Evolutionary conservation across 2,329 filamentous ascomycete species (phyloP), one percentile per base, ranked within the genome.

Genomic region (Tolypocladium ophioglossoides): DNA sequence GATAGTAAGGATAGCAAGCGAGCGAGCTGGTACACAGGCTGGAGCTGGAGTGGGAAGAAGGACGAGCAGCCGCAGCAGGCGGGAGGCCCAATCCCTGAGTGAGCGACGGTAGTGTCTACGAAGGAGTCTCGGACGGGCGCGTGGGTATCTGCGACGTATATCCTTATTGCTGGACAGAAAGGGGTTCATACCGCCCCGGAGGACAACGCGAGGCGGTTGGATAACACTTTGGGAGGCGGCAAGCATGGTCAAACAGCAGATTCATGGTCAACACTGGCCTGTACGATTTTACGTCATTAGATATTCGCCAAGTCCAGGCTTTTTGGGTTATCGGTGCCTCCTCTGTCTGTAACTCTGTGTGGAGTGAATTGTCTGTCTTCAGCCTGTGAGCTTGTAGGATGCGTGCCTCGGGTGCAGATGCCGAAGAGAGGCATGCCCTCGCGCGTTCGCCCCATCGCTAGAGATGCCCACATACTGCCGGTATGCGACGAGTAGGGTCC

Each of bases 11-110:
- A 71, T 53, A 79, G 78, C 63, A 86, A 85, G 73, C 74, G 84
- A 50, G 74, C 76, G 22, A 86, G 82, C 67, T 86, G 84, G 84
- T 71, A 70, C 57, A 78, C 85, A 55, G 81, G 81, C 14, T 85
- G 82, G 81, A 70, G 68, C 65, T 75, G 74, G 66, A 67, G 64
- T 30, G 58, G 46, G 41, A 78, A 76, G 70, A 80, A 79, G 69
- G 77, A 81, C 51, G 77, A 78, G 44, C 52, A 55, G 40, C 60
- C 61, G 56, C 57, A 56, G 50, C 60, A 62, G 52, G 59, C 61
- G n/a, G 64, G 59, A 56, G 55, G 62, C 50, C 58, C 65, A 3
- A 72, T 72, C 54, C 68, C 68, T 6, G 70, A 72, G 59, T 72
- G 66, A 62, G 52, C 11, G 51, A 10, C 22, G 44, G 27, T 27